Conservation (phyloP, 345 rosid genomes). For the Eucalyptus camaldulensis region DNA sequence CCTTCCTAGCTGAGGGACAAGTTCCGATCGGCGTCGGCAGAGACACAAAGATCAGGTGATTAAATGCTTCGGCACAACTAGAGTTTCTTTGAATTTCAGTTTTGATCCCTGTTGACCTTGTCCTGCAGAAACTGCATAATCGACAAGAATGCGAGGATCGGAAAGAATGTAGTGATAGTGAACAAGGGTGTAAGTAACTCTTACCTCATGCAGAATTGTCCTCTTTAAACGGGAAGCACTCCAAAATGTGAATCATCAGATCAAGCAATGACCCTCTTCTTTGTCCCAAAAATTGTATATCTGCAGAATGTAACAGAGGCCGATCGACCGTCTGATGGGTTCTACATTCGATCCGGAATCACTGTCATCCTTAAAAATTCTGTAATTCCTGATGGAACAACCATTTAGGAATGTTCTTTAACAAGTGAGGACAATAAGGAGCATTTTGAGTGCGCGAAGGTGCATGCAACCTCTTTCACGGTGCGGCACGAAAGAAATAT, state of each 20-base stretch:
- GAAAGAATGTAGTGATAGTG: constrained; percentile 55
- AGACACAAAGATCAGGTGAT: constrained; percentile 56
- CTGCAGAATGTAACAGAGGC: constrained; percentile 72
- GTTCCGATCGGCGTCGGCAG: constrained; percentile 71
- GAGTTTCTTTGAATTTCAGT: not conserved
- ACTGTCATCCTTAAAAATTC: constrained; percentile 55
- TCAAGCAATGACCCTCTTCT: not conserved
- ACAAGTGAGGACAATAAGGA: not conserved
- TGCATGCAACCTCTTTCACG: not conserved
- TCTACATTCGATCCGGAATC: constrained; percentile 81
- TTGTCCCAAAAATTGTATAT: not conserved
- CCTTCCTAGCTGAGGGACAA: constrained; percentile 41
- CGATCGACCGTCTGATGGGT: constrained; percentile 66
- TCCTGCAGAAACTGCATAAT: constrained; percentile 69
- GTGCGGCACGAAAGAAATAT: not conserved
- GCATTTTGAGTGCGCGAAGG: not conserved
- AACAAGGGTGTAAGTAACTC: constrained; percentile 62
- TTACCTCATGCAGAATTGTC: not conserved
- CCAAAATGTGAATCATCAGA: not conserved
- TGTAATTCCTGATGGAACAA: constrained; percentile 48
- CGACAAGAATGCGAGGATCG: constrained; percentile 74
- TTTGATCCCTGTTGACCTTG: not conserved
- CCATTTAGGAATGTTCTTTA: constrained; percentile 16
- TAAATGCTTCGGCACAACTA: not conserved
- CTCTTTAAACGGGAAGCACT: not conserved